A percentile compares a stretch with the other conserved stretches of the same genome.
These are phyloP conservation scores for Pythium guiyangense DNA, from an alignment of 352 stramenopile genomes.

Conservation along the genomic window DNA sequence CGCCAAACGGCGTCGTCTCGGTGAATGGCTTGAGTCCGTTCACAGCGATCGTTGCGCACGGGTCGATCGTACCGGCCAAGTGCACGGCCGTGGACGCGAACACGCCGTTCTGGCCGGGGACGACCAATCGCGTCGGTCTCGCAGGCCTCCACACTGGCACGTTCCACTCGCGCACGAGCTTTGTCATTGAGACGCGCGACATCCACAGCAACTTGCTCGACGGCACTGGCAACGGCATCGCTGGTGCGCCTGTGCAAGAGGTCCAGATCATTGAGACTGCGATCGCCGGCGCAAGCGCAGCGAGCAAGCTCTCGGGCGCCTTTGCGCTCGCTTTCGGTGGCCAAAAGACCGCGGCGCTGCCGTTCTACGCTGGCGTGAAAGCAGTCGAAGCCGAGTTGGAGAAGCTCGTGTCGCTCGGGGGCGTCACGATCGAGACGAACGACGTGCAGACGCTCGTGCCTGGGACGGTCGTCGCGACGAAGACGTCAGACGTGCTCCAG, in stretches of 20 bases:
- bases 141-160: conserved; percentile 58
- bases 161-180: conserved; percentile 69
- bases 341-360: conserved; percentile 47
- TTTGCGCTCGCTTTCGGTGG: conserved; percentile 78
- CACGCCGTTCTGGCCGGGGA: conserved; percentile 56
- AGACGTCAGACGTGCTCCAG: conserved; percentile 70
- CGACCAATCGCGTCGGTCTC: conserved; percentile 46
- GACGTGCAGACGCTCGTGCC: conserved; percentile 71
- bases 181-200: conserved; percentile 92
- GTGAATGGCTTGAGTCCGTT: conserved; percentile 56
- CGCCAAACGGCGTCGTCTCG: conserved; percentile 18
- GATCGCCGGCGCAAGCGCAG: conserved; percentile 23
- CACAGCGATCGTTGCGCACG: conserved; percentile 46
- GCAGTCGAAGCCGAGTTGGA: conserved; percentile 77
- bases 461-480: conserved; percentile 64
- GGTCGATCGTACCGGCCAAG: conserved; percentile 46
- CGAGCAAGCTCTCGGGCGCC: conserved; percentile 42
- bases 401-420: conserved; percentile 73
- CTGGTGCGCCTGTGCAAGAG: conserved; percentile 67
- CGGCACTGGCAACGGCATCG: conserved; percentile 57
- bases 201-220: conserved; percentile 88
- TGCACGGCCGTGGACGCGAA: conserved; percentile 62
- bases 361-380: conserved; percentile 76
- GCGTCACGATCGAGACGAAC: conserved; percentile 86
- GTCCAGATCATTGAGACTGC: conserved; percentile 90